Evolutionary conservation across 192 early-diverging fungal genomes (phyloP).

Genomic region (Gonapodya prolifera): DNA sequence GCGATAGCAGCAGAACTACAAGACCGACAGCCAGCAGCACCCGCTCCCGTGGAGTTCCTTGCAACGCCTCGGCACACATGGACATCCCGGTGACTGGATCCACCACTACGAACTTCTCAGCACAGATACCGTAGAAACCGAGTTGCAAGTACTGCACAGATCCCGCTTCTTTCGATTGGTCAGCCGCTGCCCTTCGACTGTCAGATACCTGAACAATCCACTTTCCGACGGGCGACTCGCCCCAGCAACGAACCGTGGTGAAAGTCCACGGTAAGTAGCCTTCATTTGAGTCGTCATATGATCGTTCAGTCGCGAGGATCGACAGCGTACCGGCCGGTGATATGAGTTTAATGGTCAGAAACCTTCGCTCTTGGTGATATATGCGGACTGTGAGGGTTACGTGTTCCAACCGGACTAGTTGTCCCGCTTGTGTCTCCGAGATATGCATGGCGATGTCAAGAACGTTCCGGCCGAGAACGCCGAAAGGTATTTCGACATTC

Average conservation of each 20-base stretch:
- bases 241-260: slow-evolving; percentile 37
- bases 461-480: slow-evolving; percentile 18
- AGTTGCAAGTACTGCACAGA: not conserved
- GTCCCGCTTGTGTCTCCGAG: slow-evolving; percentile 20
- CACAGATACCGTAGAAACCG: not conserved
- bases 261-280: slow-evolving; percentile 42
- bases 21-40: not conserved
- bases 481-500: slow-evolving; percentile 36
- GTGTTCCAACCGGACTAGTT: slow-evolving; percentile 65
- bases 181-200: not conserved
- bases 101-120: not conserved
- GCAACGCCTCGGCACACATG: not conserved
- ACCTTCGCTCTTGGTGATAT: slow-evolving; percentile 41
- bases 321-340: slow-evolving; percentile 24
- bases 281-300: slow-evolving; percentile 17
- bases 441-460: slow-evolving; percentile 22
- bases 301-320: slow-evolving; percentile 28
- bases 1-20: not conserved
- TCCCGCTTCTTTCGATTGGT: not conserved
- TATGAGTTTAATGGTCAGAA: slow-evolving; percentile 23
- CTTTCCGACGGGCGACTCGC: slow-evolving; percentile 25
- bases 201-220: slow-evolving; percentile 27
- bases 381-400: slow-evolving; percentile 75
- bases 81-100: not conserved
- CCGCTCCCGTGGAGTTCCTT: not conserved